phyloP scores from a whole-genome alignment of 805 yeast species.

The Debaryomyces castellii region DNA sequence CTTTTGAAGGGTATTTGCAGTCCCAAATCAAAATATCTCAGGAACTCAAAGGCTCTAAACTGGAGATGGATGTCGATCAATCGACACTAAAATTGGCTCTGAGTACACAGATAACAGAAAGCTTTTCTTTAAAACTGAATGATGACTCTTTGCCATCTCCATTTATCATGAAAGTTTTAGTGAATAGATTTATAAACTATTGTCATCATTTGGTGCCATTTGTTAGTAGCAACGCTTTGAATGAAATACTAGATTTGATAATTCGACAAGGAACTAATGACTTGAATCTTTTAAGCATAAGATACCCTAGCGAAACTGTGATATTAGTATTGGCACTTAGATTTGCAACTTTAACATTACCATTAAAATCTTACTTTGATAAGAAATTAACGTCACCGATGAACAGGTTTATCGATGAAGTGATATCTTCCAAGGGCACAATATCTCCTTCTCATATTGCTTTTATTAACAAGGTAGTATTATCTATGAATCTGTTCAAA shows the following conservation, averaged over 20 bases:
- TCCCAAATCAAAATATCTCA: background rate
- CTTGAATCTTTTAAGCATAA: background rate
- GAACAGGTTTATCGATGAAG: background rate
- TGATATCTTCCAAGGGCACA: background rate
- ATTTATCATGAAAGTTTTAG: background rate
- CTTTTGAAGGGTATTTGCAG: background rate
- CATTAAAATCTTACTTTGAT: background rate
- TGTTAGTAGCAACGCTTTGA: background rate
- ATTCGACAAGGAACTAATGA: background rate
- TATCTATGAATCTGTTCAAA: background rate
- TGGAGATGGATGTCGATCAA: no score
- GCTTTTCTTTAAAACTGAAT: background rate
- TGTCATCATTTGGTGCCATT: background rate
- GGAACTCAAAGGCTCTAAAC: background rate
- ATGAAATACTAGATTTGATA: background rate
- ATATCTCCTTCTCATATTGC: background rate
- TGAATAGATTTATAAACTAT: background rate
- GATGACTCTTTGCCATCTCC: background rate
- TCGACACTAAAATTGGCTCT: background rate
- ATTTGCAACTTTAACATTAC: background rate
- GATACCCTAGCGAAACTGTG: background rate
- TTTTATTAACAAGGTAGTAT: background rate
- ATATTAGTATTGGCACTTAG: background rate
- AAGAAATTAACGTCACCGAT: background rate
- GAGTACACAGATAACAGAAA: background rate